A percentile compares a stretch with the other conserved stretches of the same genome.
Conservation (phyloP, 1,284 basidiomycete genomes). For the Anthracocystis walkeri region DNA sequence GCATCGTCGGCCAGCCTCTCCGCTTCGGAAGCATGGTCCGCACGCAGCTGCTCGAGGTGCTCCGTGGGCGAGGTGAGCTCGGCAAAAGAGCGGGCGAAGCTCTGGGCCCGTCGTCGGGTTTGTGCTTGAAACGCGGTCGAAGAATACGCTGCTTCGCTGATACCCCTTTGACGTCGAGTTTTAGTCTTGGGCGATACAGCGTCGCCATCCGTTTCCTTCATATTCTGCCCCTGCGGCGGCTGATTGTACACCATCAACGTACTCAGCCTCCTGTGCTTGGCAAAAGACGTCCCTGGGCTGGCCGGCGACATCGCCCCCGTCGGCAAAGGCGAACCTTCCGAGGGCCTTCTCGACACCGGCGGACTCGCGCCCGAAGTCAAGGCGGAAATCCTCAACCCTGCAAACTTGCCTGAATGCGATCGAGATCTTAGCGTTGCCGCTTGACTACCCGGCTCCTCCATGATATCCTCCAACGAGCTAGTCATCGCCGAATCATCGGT, state of each 20-base stretch:
- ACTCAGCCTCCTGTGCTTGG: slow-evolving; percentile 43
- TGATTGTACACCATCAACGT: slow-evolving; percentile 36
- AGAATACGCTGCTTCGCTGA: slow-evolving; percentile 24
- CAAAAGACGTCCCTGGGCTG: slow-evolving; percentile 30
- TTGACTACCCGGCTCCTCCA: slow-evolving; percentile 30
- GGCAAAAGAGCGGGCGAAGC: slow-evolving; percentile 51
- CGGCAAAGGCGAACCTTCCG: slow-evolving; percentile 36
- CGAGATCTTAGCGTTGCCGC: slow-evolving; percentile 14
- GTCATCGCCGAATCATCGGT: slow-evolving; percentile 19
- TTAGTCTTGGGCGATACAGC: slow-evolving; percentile 11
- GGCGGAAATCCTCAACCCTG: slow-evolving; percentile 42
- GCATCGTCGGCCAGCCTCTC: slow-evolving; percentile 26
- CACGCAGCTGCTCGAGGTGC: slow-evolving; percentile 42
- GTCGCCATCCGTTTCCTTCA: slow-evolving; percentile 2
- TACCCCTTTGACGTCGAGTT: slow-evolving; percentile 25
- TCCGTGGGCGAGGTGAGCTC: slow-evolving; percentile 40
- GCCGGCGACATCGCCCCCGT: slow-evolving; percentile 41
- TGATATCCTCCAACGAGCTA: slow-evolving; percentile 40
- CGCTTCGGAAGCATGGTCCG: slow-evolving; percentile 30
- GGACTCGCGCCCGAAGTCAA: slow-evolving; percentile 20
- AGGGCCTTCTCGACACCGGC: slow-evolving; percentile 23
- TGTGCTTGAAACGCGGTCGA: slow-evolving; percentile 4
- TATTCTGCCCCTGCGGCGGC: background rate
- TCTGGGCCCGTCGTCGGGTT: slow-evolving; percentile 38
- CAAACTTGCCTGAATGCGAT: slow-evolving; percentile 50